phyloP scores from a whole-genome alignment of 2,329 filamentous ascomycete species.

The Aspergillus sojae region DNA sequence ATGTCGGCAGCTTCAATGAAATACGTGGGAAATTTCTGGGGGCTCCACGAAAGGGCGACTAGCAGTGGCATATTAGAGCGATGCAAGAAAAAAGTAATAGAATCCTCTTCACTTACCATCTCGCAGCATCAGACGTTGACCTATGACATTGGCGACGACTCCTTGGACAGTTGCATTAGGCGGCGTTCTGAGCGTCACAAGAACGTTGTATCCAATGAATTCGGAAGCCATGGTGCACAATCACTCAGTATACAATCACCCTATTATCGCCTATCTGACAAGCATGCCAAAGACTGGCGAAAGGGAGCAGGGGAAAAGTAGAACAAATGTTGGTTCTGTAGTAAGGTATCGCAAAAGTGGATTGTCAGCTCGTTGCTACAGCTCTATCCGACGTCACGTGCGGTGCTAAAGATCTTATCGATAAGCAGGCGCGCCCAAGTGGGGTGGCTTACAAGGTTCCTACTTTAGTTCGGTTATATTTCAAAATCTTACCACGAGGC shows the following conservation, averaged over 20 bases:
- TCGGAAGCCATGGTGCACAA: constrained; percentile 62
- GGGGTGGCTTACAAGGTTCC: background rate
- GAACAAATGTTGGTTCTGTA: constrained; percentile 1
- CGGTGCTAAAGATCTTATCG: constrained; percentile 22
- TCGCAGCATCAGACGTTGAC: constrained; percentile 68
- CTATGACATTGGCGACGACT: constrained; percentile 69
- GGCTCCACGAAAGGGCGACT: constrained; percentile 54
- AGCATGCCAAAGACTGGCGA: constrained; percentile 11
- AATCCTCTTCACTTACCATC: constrained; percentile 60
- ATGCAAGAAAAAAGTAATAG: constrained; percentile 35
- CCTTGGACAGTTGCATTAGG: constrained; percentile 68
- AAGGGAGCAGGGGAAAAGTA: background rate
- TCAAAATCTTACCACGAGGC: background rate
- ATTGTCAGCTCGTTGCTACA: constrained; percentile 23
- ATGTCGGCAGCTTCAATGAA: constrained; percentile 61
- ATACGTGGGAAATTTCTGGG: constrained; percentile 56
- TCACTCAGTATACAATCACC: background rate
- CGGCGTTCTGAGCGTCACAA: constrained; percentile 70
- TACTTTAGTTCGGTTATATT: background rate
- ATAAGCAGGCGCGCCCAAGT: constrained; percentile 22
- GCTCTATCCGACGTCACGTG: constrained; percentile 27
- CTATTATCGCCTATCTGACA: background rate
- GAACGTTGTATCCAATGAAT: constrained; percentile 76
- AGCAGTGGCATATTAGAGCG: constrained; percentile 31
- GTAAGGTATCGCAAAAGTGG: constrained; percentile 20